phyloP scores from a whole-genome alignment of 208 protist genomes.

The Wallacemonas sp. region DNA sequence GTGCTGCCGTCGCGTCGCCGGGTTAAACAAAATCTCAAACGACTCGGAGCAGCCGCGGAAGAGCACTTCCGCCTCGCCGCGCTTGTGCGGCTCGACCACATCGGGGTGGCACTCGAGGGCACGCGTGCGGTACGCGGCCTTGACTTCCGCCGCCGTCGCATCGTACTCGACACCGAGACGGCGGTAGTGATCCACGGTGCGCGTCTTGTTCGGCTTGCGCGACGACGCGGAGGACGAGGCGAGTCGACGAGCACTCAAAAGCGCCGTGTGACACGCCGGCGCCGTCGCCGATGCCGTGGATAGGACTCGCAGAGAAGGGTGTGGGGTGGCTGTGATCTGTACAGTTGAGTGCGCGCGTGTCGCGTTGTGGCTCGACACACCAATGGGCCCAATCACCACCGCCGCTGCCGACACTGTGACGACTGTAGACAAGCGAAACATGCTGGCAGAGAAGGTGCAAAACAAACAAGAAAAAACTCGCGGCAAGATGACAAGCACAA shows the following conservation, averaged over 20 bases:
- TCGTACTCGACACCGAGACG: slow-evolving; percentile 56
- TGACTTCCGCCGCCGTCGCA: slow-evolving; percentile 87
- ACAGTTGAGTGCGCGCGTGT: too few species aligned
- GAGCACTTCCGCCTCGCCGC: slow-evolving; percentile 57
- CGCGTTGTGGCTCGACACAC: too few species aligned
- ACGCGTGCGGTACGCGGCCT: slow-evolving; percentile 75
- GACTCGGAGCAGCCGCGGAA: slow-evolving; percentile 91
- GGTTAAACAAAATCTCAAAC: slow-evolving; percentile 96
- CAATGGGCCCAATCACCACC: too few species aligned
- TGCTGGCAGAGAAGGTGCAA: too few species aligned
- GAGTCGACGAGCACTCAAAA: slow-evolving; percentile 14
- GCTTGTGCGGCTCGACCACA: slow-evolving; percentile 58
- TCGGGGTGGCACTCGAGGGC: slow-evolving; percentile 90
- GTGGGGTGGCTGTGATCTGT: too few species aligned
- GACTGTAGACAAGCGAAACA: too few species aligned
- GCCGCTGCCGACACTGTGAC: too few species aligned
- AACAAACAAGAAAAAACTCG: too few species aligned
- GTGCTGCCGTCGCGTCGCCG: slow-evolving; percentile 92
- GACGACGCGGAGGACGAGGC: slow-evolving; percentile 21
- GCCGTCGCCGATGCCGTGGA: too few species aligned
- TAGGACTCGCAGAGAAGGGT: too few species aligned
- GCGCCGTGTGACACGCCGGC: too few species aligned
- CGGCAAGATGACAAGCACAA: too few species aligned
- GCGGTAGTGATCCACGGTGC: slow-evolving; percentile 59
- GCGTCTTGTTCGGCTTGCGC: background rate